Conservation (phyloP, 805 yeast species). For the Myxozyma sirexii region DNA sequence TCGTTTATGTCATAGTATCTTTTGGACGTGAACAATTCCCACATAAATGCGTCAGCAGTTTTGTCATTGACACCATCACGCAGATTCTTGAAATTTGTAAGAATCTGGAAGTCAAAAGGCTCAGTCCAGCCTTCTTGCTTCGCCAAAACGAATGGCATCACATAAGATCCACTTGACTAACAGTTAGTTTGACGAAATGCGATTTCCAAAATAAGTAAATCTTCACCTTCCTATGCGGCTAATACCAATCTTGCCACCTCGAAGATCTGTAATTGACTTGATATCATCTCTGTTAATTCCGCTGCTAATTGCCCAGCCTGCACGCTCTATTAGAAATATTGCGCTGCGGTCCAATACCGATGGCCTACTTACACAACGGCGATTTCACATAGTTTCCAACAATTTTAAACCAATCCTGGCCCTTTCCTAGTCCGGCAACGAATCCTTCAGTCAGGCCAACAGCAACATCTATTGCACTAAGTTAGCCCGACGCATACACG, state of each 20-base stretch:
- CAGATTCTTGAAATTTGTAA: conserved; percentile 70
- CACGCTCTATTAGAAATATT: not conserved
- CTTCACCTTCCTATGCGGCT: conserved; percentile 72
- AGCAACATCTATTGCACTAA: conserved; percentile 54
- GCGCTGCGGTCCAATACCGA: too few relatives aligned
- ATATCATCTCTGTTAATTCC: conserved; percentile 65
- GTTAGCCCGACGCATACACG: not conserved
- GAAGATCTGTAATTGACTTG: conserved; percentile 54
- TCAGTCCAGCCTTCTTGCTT: conserved; percentile 55
- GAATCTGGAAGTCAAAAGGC: conserved; percentile 51
- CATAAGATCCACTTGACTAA: conserved; percentile 73
- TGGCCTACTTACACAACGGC: conserved; percentile 57
- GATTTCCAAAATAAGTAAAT: not conserved
- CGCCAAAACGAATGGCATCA: conserved; percentile 85
- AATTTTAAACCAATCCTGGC: conserved; percentile 63
- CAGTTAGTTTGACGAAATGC: not conserved
- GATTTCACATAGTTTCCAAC: conserved; percentile 83
- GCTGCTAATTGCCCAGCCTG: conserved; percentile 78
- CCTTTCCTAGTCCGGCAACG: conserved; percentile 77
- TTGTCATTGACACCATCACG: conserved; percentile 74
- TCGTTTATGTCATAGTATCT: conserved; percentile 79
- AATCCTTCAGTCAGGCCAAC: conserved; percentile 92
- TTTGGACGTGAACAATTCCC: conserved; percentile 92
- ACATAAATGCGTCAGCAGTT: conserved; percentile 83
- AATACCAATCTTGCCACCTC: conserved; percentile 71